Conservation (phyloP, 2,329 filamentous ascomycete species). For the Fusarium camptoceras region DNA sequence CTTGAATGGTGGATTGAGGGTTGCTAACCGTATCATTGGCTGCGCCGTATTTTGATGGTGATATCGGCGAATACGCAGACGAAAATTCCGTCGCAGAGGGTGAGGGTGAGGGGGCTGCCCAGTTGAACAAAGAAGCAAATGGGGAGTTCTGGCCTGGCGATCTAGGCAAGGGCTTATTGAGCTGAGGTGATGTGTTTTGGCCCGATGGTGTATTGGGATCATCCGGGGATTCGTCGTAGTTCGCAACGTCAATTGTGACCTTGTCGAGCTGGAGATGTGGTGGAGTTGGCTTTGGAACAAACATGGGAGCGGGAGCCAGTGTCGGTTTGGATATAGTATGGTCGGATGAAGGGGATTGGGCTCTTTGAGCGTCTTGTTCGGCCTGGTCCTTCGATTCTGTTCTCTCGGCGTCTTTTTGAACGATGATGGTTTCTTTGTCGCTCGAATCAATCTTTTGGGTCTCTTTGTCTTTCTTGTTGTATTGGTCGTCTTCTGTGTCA, state of each 20-base stretch:
- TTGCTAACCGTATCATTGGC: constrained; percentile 50
- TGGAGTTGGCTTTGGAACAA: constrained; percentile 62
- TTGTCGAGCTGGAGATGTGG: constrained; percentile 64
- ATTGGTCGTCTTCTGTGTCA: constrained; percentile 43
- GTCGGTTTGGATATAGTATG: constrained; percentile 54
- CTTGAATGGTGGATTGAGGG: constrained; percentile 51
- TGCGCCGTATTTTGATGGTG: constrained; percentile 54
- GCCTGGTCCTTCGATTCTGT: constrained; percentile 3
- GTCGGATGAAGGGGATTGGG: constrained; percentile 44
- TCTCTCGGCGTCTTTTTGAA: constrained; percentile 25
- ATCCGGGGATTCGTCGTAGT: constrained; percentile 44
- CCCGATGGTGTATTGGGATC: constrained; percentile 46
- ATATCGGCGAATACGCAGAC: constrained; percentile 65
- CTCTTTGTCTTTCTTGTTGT: constrained; percentile 45
- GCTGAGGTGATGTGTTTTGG: constrained; percentile 51
- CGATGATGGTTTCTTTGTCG: constrained; percentile 38
- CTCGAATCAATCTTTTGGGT: constrained; percentile 34
- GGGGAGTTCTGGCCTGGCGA: constrained; percentile 63
- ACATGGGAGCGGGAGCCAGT: constrained; percentile 61
- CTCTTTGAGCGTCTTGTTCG: constrained; percentile 47
- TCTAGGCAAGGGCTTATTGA: constrained; percentile 67
- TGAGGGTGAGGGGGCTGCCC: constrained; percentile 61
- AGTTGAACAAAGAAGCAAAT: constrained; percentile 66
- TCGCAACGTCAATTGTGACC: constrained; percentile 50
- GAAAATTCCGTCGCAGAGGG: constrained; percentile 64